Base-by-base conservation (phyloP, 1,139 yeast species). In the Blastobotrys illinoisensis region DNA sequence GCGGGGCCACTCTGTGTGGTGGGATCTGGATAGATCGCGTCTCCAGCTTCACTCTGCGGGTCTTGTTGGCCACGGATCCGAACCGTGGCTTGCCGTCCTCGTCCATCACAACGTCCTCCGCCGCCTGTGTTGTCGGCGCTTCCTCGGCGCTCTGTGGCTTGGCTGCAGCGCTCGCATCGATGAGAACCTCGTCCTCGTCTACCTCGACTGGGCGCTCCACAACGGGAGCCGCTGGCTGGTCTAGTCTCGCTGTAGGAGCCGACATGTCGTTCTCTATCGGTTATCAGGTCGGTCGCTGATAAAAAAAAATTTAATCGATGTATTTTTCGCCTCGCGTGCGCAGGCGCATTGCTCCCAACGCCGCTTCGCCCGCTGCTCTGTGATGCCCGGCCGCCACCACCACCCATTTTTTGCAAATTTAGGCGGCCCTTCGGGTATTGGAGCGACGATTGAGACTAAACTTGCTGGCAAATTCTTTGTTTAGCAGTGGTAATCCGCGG, bases 1-100 rank as follows among this genome's bases (percentile, higher is more conserved):
- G 79, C 13, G 99, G 98, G 1, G 95, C 80, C 89, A 93, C 85
- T 77, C 99, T 81, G 70, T 93, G 98, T 32, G 97, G 98, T 44
- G 99, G 99, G 40, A 93, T 95, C 7, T 95, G 82, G 13, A 95
- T 88, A 68, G 90, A 90, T 74, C 98, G 81, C 56, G 86, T 79
- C 70, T 90, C 97, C 57, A 85, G 76, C 71, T 88, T 88, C 43
- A 89, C 95, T 60, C 80, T 81, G 74, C 77, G 79, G n/a, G 82
- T 81, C 2, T 85, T 68, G 56, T 79, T 78, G 14, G 85, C 77
- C 26, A 91, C 95, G 5, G 95, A 82, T 32, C 86, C 78, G 68
- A 93, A 93, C 65, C 85, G 83, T 49, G 98, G 98, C 65, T 88
- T 87, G 48, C 98, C 99, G 58, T 83, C 82, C 60, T 87, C 91